Conservation (phyloP, 208 protist genomes). For the Novymonas esmeraldas region DNA sequence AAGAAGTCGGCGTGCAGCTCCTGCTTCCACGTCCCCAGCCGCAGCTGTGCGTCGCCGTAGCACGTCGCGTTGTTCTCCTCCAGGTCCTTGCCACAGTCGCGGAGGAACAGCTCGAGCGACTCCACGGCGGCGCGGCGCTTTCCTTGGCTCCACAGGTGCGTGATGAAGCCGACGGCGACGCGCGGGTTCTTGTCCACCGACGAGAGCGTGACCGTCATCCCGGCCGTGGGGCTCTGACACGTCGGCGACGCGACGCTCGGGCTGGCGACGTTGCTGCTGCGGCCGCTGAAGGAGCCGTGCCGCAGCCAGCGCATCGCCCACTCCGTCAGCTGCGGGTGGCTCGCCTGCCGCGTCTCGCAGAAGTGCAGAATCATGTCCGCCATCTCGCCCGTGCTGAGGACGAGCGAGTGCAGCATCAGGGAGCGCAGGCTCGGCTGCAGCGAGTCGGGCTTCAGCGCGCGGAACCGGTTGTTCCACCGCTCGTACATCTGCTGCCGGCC, state of each 20-base stretch:
- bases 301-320: constrained; percentile 90
- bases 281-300: constrained; percentile 42
- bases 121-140: constrained; percentile 73
- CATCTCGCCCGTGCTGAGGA: constrained; percentile 93
- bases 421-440: constrained; percentile 95
- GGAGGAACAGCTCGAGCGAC: constrained; percentile 79
- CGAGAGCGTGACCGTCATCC: constrained; percentile 6
- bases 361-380: constrained; percentile 97
- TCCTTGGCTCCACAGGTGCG: constrained; percentile 82
- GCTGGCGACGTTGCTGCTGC: constrained; percentile 26
- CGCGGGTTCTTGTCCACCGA: constrained; percentile 42
- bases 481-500: constrained; percentile 71
- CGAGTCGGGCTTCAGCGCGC: constrained; percentile 88
- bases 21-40: constrained; percentile 88
- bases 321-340: constrained; percentile 83
- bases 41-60: constrained; percentile 82
- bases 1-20: constrained; percentile 84
- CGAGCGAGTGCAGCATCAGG: constrained; percentile 96
- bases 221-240: constrained; percentile 16
- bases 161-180: constrained; percentile 79
- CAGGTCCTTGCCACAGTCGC: constrained; percentile 53
- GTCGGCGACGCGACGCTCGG: constrained; percentile 9
- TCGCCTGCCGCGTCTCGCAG: constrained; percentile 69
- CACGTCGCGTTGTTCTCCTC: constrained; percentile 58
- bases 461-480: constrained; percentile 83